Evolutionary conservation across 345 rosid genomes (phyloP).

Genomic region (Clarkia xantiana): DNA sequence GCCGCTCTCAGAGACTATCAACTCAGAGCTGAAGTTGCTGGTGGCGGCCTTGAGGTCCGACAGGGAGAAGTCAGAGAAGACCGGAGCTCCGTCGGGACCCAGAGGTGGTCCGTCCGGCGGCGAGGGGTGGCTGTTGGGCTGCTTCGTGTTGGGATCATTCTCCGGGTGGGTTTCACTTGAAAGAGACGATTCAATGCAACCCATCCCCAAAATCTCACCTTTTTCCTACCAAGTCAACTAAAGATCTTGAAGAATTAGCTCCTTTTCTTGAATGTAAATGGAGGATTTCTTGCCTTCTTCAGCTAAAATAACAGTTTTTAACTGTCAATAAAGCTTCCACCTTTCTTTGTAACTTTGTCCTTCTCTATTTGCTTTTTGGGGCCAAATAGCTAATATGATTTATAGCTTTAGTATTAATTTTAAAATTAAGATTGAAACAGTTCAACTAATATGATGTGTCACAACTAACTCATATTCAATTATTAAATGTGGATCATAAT

Average conservation of each 20-base stretch:
- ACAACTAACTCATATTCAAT: too few species aligned
- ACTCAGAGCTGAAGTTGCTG: conserved; percentile 22
- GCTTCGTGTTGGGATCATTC: conserved; percentile 12
- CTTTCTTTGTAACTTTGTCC: too few species aligned
- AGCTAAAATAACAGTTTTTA: too few species aligned
- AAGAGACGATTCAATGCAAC: conserved; percentile 31
- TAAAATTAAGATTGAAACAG: too few species aligned
- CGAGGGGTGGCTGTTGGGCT: conserved; percentile 9
- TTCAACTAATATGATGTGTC: too few species aligned
- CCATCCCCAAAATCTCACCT: conserved; percentile 15
- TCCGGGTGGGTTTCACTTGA: conserved; percentile 28
- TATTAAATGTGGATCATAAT: too few species aligned
- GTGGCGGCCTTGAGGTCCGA: conserved; percentile 30
- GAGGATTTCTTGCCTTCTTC: too few species aligned
- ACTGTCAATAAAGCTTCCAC: too few species aligned
- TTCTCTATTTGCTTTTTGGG: too few species aligned
- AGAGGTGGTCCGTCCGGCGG: conserved; percentile 6
- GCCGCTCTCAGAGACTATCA: conserved; percentile 33
- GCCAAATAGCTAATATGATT: too few species aligned
- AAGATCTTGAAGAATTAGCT: not conserved
- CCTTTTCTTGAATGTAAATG: too few species aligned
- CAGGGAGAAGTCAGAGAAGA: conserved; percentile 30
- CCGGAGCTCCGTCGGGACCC: conserved; percentile 16
- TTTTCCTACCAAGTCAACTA: not conserved
- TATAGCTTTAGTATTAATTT: too few species aligned